Evolutionary conservation across 1,284 basidiomycete species (phyloP), one percentile per base, ranked within the genome.

Genomic region (Malassezia caprae): DNA sequence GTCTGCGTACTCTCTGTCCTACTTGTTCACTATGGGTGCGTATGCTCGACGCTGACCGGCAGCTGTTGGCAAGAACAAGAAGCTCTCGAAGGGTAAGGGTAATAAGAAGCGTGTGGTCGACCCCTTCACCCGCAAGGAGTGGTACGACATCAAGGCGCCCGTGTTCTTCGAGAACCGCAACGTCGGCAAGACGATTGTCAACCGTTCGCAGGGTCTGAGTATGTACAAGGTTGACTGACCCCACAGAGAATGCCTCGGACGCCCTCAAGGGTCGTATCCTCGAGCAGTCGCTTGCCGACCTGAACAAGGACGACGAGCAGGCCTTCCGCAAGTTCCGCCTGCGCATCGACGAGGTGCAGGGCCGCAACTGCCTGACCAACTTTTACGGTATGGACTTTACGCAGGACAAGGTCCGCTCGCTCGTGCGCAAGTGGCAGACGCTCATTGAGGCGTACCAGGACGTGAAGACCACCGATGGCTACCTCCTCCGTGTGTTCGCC

Each of bases 331-430:
- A 99, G 84, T 93, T 99, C 79, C 90, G 90, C 80, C 84, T 99
- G 77, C 87, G 90, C 73, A 82, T 98, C 72, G 93, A 98, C 77
- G 93, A 96, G 76, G 83, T 99, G 65, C 86, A 96, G 80, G 94
- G 93, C 81, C 94, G 91, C 82, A 93, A 88, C 83, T 96, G 91
- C 82, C 83, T 98, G 56, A 96, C 94, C 78, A 96, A 93, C 80
- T 99, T 99, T 87, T 87, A 93, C 80, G 94, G 93, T 77, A 98
- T 99, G 94, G 89, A 94, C 81, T 96, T 99, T 81, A 98, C 94
- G 64, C 94, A 90, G 64, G 94, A 99, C 85, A 98, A 98, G 81
- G 85, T 98, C 68, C 90, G 94, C 64, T 98, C 94, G 56, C 90
- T 99, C 73, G 94, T 98, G 71, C 90, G 93, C 78, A 99, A 98